Conservation (phyloP, 2,329 filamentous ascomycete species). For the Xylariaceae sp. region DNA sequence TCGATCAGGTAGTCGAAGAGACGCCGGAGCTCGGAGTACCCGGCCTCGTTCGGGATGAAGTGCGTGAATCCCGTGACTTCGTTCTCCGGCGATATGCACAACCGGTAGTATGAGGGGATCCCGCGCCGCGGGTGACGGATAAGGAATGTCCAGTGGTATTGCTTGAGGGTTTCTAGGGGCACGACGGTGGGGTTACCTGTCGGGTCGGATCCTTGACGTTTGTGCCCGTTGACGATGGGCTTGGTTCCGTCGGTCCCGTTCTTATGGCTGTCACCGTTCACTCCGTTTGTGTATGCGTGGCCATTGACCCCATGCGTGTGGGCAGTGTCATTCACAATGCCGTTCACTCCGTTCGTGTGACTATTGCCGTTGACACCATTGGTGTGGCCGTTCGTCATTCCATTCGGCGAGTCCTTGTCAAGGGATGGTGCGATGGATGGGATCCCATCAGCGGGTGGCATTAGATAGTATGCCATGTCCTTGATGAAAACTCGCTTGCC, state of each 20-base stretch:
- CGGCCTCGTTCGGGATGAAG: constrained; percentile 84
- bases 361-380: constrained; percentile 7
- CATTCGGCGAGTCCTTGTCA: constrained; percentile 40
- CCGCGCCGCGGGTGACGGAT: constrained; percentile 92
- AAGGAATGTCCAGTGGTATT: constrained; percentile 92
- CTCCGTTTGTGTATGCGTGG: constrained; percentile 2
- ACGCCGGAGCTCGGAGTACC: constrained; percentile 81
- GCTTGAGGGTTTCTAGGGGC: constrained; percentile 66
- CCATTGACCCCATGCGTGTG: too few species aligned
- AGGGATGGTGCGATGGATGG: constrained; percentile 78
- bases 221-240: neutral
- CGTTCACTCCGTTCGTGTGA: constrained; percentile 25
- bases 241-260: constrained; percentile 16
- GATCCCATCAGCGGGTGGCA: constrained; percentile 67
- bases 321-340: too few species aligned
- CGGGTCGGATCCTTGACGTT: constrained; percentile 40
- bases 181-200: constrained; percentile 80
- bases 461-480: constrained; percentile 90
- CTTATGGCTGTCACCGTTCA: neutral
- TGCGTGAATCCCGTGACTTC: constrained; percentile 78
- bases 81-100: constrained; percentile 83
- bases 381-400: constrained; percentile 4
- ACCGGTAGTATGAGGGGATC: constrained; percentile 92
- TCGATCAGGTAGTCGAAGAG: constrained; percentile 80
- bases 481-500: constrained; percentile 96